Base-by-base conservation (phyloP, 2,329 filamentous ascomycete genomes). In the Beauveria brongniartii region DNA sequence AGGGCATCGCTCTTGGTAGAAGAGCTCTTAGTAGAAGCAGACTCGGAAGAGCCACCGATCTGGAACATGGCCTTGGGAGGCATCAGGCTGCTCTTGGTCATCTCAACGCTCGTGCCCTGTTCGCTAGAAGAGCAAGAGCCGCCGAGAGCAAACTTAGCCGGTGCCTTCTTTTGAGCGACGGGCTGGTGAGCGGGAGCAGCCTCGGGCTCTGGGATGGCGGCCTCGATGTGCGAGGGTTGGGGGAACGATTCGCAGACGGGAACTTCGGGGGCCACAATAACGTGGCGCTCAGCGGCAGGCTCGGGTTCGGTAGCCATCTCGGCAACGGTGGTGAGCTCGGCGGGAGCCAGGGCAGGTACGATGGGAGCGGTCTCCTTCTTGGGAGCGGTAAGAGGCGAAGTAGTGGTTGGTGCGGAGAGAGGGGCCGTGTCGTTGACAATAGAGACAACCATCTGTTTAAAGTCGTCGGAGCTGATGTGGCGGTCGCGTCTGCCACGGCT, bases 361-460 rank as follows among this genome's bases (percentile, higher is more conserved):
- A 68, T 63, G 26, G 68, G 64, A 6, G 71, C 69, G 51, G 71
- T 64, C 54, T 87, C 80, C 61, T 82, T 76, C 55, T 81, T 80
- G 69, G n/a, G 71, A 66, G 67, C 72, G 66, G 66, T 75, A 72
- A 67, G 55, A 40, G 69, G 66, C 37, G 68, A 63, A 51, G 65
- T 63, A 5, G 69, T 66, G 5, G 68, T 67, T 16, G 73, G 73
- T 30, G 73, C 73, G 20, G 82, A 79, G 9, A 86, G 73, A 67
- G 79, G 84, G 56, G 79, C 82, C 73, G 90, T 91, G 74, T 94
- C 89, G 74, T 95, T 90, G 71, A 97, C 94, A 61, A 97, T 97
- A 44, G 88, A 91, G 61, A 90, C 85, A 47, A 97, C 91, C 84
- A 97, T 95, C 78, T 95, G 95, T 75, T 96, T 91, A 34, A 97